A percentile compares a stretch with the other conserved stretches of the same genome.
These are phyloP conservation scores for Beauveria asiatica DNA, from an alignment of 2,329 filamentous ascomycete species.

Conservation along the genomic window DNA sequence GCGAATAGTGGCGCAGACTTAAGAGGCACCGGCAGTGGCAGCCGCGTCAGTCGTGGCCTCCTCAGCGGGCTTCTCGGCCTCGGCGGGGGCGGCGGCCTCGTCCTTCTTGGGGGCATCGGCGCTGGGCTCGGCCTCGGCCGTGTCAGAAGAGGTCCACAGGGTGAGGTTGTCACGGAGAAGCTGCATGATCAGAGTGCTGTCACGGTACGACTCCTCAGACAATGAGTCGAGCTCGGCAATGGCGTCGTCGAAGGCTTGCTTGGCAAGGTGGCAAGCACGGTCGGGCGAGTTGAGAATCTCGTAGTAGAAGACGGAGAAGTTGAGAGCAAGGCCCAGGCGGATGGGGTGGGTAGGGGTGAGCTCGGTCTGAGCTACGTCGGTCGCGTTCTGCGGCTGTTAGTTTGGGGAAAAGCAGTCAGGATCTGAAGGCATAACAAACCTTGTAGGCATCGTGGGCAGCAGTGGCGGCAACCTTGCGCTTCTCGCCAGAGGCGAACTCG, in stretches of 20 bases:
- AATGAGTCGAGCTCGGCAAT: constrained; percentile 98
- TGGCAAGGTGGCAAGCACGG: constrained; percentile 95
- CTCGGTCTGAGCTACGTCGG: constrained; percentile 96
- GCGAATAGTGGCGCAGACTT: constrained; percentile 22
- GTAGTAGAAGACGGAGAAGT: constrained; percentile 99
- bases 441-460: constrained; percentile 95
- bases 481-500: constrained; percentile 87
- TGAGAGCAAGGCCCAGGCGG: constrained; percentile 91
- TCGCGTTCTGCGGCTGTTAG: constrained; percentile 98
- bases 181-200: constrained; percentile 99
- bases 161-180: constrained; percentile 96
- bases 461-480: constrained; percentile 80
- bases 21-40: constrained; percentile 42
- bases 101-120: constrained; percentile 54
- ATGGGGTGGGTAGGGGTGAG: constrained; percentile 96
- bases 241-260: constrained; percentile 98
- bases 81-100: constrained; percentile 27
- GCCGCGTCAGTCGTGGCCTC: constrained; percentile 38
- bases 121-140: constrained; percentile 64
- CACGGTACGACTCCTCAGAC: constrained; percentile 96
- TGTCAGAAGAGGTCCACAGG: constrained; percentile 94
- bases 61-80: constrained; percentile 33
- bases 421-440: constrained; percentile 71
- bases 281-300: constrained; percentile 98
- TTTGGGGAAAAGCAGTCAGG: constrained; percentile 99